Base-by-base conservation (phyloP, 2,329 filamentous ascomycete genomes). In the Beauveria rudraprayagi region DNA sequence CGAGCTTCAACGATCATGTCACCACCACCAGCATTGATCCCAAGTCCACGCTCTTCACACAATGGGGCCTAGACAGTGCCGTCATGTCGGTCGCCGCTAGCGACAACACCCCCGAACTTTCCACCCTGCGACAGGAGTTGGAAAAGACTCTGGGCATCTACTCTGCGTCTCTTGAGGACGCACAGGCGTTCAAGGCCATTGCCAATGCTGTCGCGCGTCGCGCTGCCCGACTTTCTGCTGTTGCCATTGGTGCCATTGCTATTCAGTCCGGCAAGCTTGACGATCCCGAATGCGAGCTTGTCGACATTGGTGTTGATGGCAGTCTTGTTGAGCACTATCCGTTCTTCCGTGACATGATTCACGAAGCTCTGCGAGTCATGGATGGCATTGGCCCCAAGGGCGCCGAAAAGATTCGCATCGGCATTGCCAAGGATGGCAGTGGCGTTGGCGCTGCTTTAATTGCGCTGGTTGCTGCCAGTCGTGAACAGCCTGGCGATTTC, bases 271-370 rank as follows among this genome's bases (percentile, higher is more conserved):
- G 88, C 63, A 87, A 87, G 71, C 80, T 97, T 47, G 70, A 77
- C 24, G 75, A 84, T 56, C 72, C 79, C 19, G 80, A 84, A 14
- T 87, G 91, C 51, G 83, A 92, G 57, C 83, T 94, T 28, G 78
- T 89, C 61, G 94, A 99, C 71, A 85, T 99, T 68, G 94, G 94
- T 68, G 93, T 97, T 2, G 94, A 99, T 71, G 94, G 94, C 66
- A 92, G 88, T 70, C 79, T 99, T 58, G 92, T 97, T 2, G 94
- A 97, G 75, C 94, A 96, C 77, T 97, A 97, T 74, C 94, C 94
- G 9, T 87, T 87, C 70, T 99, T 97, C 76, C 87, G 94, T 66
- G 87, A 89, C 61, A 89, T 94, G 78, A 89, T 97, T 64, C 84
- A 92, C 64, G 90, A 96, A 70, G 90, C 90, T 7, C 80, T 97